Percentiles rank a stretch among this genome's conserved stretches.
Evolutionary conservation across 495 filamentous ascomycete genomes (phyloP).

Genomic region (Collariella sp.): DNA sequence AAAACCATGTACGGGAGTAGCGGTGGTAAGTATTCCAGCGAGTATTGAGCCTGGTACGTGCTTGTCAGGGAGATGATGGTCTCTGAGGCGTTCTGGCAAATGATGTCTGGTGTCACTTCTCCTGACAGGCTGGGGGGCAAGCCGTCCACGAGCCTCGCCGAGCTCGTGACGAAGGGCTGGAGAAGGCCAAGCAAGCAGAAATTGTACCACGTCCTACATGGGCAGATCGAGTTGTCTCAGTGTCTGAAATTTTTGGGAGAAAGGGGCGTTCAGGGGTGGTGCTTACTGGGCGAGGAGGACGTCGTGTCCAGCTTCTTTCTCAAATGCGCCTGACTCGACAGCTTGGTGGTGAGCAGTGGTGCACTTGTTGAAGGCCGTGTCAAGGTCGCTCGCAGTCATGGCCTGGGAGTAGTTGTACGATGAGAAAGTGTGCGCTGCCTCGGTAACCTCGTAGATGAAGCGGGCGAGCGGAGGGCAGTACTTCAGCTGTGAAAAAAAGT

Average conservation of each 20-base stretch:
- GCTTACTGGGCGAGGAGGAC: slow-evolving; percentile 22
- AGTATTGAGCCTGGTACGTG: slow-evolving; percentile 21
- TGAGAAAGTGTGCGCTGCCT: slow-evolving; percentile 21
- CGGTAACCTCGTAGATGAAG: slow-evolving; percentile 23
- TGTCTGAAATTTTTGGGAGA: neutral
- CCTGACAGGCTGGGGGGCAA: slow-evolving; percentile 8
- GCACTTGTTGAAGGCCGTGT: slow-evolving; percentile 21
- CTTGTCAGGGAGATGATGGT: slow-evolving; percentile 22
- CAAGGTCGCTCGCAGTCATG: slow-evolving; percentile 23
- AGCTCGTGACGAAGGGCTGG: slow-evolving; percentile 16
- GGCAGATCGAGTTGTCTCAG: neutral
- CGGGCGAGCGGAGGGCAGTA: slow-evolving; percentile 16
- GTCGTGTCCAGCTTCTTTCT: slow-evolving; percentile 9
- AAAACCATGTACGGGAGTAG: slow-evolving; percentile 22
- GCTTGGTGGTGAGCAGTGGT: slow-evolving; percentile 9
- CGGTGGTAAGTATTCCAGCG: slow-evolving; percentile 10
- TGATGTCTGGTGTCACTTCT: slow-evolving; percentile 2
- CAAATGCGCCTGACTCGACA: neutral
- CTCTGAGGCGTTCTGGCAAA: slow-evolving; percentile 22
- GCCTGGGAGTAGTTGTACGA: slow-evolving; percentile 22
- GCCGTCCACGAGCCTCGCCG: slow-evolving; percentile 13
- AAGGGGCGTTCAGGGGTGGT: neutral
- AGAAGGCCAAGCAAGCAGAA: slow-evolving; percentile 23
- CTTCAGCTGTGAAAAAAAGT: slow-evolving; percentile 20
- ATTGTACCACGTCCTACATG: slow-evolving; percentile 23